Conservation (phyloP, 257 asterid species). For the Capsicum chinense region DNA sequence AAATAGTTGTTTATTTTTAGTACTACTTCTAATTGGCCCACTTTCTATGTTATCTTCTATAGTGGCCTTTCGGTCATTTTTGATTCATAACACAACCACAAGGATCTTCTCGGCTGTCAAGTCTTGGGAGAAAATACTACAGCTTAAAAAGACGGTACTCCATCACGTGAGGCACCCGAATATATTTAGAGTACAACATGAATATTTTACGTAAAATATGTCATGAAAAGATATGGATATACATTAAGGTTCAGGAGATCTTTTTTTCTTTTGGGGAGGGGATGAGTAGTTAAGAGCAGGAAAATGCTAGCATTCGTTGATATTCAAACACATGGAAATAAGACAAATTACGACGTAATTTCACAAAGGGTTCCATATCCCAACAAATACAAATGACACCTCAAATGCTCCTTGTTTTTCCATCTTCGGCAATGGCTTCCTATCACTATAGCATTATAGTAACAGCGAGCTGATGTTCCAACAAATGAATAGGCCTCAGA, state of each 20-base stretch:
- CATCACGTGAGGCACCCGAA: background rate
- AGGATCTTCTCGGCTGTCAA: background rate
- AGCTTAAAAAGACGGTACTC: background rate
- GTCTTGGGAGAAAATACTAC: background rate
- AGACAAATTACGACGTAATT: background rate
- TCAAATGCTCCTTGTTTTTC: background rate
- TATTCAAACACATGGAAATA: background rate
- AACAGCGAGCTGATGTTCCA: background rate
- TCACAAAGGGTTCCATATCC: background rate
- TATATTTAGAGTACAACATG: background rate
- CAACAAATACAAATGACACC: background rate
- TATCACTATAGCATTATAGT: background rate
- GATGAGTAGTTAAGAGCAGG: background rate
- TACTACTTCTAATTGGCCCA: background rate
- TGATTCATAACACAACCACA: background rate
- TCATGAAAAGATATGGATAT: background rate
- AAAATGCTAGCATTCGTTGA: background rate
- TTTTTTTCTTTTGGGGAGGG: no score
- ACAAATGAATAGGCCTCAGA: background rate
- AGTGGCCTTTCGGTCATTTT: background rate
- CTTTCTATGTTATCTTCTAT: background rate
- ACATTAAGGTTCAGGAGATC: background rate
- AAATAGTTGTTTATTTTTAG: background rate
- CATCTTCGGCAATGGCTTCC: background rate
- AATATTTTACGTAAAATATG: background rate